These are phyloP conservation scores for Vinca minor DNA, from an alignment of 257 asterid genomes.

Conservation along the genomic window DNA sequence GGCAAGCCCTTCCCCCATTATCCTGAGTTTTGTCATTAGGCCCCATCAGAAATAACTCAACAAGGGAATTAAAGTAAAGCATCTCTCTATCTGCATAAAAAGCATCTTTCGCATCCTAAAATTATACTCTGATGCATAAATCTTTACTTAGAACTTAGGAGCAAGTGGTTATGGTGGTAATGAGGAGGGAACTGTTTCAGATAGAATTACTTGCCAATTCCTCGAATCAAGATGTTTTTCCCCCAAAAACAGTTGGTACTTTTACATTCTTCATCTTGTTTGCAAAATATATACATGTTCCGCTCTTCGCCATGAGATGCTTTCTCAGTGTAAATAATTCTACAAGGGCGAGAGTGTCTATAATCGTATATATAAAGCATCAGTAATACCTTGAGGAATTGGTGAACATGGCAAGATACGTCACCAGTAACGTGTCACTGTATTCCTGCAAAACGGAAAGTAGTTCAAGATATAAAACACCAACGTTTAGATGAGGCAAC, in stretches of 20 bases:
- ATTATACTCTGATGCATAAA: too few relatives aligned
- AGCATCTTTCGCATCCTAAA: too few relatives aligned
- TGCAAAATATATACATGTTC: background rate
- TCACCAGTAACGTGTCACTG: conserved; percentile 67
- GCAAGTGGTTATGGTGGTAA: background rate
- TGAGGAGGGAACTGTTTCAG: background rate
- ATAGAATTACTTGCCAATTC: background rate
- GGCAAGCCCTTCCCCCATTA: background rate
- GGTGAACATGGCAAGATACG: conserved; percentile 93
- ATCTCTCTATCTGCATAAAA: too few relatives aligned
- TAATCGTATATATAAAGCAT: background rate
- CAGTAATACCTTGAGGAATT: conserved; percentile 78
- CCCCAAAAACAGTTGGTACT: background rate
- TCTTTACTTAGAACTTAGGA: background rate
- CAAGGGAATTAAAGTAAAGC: too few relatives aligned
- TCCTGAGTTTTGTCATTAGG: background rate
- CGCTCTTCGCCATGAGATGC: background rate
- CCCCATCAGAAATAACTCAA: too few relatives aligned
- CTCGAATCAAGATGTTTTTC: background rate
- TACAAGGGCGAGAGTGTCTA: background rate
- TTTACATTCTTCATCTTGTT: background rate
- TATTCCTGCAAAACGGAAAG: conserved; percentile 54
- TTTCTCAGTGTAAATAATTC: background rate
- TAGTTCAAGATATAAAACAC: background rate
- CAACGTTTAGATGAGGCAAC: background rate